These are phyloP conservation scores for Gastrolobium bilobum DNA, from an alignment of 306 rosid genomes.

Conservation along the genomic window DNA sequence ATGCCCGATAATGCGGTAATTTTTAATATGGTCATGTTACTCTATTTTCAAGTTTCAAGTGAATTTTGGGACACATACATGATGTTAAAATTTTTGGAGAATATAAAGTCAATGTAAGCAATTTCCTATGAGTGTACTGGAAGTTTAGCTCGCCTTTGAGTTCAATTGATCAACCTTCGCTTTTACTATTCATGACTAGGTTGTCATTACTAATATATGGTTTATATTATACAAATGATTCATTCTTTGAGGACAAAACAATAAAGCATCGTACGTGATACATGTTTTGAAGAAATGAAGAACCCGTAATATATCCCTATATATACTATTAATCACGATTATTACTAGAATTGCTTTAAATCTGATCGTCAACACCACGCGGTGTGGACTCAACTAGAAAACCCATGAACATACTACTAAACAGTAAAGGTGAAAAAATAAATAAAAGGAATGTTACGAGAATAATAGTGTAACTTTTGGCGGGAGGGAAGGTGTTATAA, in stretches of 20 bases:
- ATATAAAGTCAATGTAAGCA: no score
- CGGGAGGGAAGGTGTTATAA: conserved; percentile 42
- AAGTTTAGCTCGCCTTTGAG: conserved; percentile 2
- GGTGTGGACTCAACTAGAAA: conserved; percentile 31
- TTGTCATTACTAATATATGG: not conserved
- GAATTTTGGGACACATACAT: no score
- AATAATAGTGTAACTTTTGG: conserved; percentile 46
- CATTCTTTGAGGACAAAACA: no score
- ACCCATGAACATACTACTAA: not conserved
- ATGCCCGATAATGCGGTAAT: no score
- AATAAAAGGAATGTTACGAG: not conserved
- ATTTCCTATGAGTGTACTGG: conserved; percentile 14
- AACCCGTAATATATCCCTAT: no score
- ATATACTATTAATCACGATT: no score
- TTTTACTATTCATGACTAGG: not conserved
- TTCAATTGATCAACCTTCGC: not conserved
- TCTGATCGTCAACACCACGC: conserved; percentile 56
- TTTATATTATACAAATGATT: not conserved
- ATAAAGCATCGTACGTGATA: no score
- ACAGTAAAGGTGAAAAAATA: conserved; percentile 2
- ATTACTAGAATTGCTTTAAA: no score
- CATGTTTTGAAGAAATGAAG: no score
- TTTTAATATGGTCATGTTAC: no score
- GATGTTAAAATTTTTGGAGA: no score
- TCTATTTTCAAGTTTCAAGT: no score